phyloP scores from a whole-genome alignment of 441 rosid species.

The Bocquillonia castaneifolia region DNA sequence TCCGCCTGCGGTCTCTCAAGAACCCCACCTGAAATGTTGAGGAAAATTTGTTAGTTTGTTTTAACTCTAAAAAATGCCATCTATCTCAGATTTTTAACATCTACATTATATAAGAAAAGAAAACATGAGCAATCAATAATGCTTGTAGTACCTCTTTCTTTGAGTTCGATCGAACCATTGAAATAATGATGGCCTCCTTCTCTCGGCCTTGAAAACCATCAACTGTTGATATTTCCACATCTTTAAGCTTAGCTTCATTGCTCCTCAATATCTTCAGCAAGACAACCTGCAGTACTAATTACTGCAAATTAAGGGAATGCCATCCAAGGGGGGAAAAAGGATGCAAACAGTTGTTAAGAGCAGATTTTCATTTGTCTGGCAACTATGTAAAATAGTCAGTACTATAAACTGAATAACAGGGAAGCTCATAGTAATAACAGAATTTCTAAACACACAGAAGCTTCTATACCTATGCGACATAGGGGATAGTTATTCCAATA shows the following conservation, averaged over 20 bases:
- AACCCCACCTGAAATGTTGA: conserved; percentile 62
- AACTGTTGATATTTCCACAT: conserved; percentile 84
- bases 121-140: neutral
- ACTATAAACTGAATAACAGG: neutral
- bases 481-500: conserved; percentile 87
- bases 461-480: conserved; percentile 74
- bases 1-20: conserved; percentile 71
- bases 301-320: conserved; percentile 20
- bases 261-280: conserved; percentile 62
- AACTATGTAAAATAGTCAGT: neutral
- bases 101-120: conserved; percentile 3
- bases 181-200: conserved; percentile 88
- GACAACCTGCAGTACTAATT: conserved; percentile 49
- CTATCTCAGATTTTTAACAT: neutral
- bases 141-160: conserved; percentile 61
- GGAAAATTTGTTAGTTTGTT: neutral
- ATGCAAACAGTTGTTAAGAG: conserved; percentile 1
- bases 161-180: conserved; percentile 89
- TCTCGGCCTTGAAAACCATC: conserved; percentile 98
- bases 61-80: neutral
- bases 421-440: neutral
- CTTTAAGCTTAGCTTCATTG: conserved; percentile 69
- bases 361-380: conserved; percentile 1
- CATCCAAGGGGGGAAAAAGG: neutral
- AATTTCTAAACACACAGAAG: neutral